These are phyloP conservation scores for Serendipita vermifera DNA, from an alignment of 768 basidiomycete genomes.

Conservation along the genomic window DNA sequence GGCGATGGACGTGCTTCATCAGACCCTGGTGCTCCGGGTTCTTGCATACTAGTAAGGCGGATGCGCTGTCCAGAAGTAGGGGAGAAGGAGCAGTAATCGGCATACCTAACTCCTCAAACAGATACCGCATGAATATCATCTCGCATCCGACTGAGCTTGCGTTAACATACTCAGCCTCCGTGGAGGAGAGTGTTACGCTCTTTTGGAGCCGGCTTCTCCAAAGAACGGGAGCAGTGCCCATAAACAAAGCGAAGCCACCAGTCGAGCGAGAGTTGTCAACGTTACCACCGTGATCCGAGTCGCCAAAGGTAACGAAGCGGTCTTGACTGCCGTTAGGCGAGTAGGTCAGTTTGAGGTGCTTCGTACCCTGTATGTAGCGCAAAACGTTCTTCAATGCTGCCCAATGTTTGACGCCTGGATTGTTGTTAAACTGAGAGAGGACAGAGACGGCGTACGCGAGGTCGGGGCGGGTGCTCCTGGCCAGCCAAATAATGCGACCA, in stretches of 20 bases:
- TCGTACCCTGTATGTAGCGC: not conserved
- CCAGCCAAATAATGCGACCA: not conserved
- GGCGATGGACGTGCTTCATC: conserved; percentile 21
- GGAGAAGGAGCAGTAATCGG: not conserved
- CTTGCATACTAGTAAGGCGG: conserved; percentile 12
- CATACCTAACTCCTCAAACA: conserved; percentile 9
- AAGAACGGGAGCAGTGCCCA: conserved; percentile 15
- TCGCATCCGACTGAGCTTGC: conserved; percentile 10
- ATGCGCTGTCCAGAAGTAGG: conserved; percentile 16
- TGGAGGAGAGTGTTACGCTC: conserved; percentile 17
- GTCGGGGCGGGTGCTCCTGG: conserved; percentile 17
- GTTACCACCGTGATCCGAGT: conserved; percentile 23
- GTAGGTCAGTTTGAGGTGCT: not conserved
- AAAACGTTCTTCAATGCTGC: not conserved
- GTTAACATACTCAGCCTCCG: conserved; percentile 20
- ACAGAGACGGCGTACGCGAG: conserved; percentile 20
- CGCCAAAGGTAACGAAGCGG: conserved; percentile 19
- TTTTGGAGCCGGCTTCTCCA: conserved; percentile 18
- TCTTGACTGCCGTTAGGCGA: not conserved
- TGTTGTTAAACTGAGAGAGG: conserved; percentile 22
- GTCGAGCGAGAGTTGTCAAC: conserved; percentile 15
- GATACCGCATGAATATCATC: conserved; percentile 8
- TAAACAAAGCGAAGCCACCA: conserved; percentile 18
- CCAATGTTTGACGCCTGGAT: not conserved
- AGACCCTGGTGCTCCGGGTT: conserved; percentile 17